Conservation (phyloP, 306 rosid genomes). For the Pyrus communis region DNA sequence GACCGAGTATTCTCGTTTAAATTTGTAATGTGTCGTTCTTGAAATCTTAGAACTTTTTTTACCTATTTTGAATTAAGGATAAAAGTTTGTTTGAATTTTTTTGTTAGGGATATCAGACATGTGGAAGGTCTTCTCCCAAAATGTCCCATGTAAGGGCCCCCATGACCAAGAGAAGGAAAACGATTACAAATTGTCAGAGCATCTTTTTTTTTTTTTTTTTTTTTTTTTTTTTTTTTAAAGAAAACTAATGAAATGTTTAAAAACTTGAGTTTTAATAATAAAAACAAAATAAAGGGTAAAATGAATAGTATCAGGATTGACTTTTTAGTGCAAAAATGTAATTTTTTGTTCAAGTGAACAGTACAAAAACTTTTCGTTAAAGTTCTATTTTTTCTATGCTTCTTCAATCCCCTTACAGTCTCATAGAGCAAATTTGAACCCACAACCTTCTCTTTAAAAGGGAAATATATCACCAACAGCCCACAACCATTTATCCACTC, state of each 20-base stretch:
- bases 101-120: background rate
- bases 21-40: background rate
- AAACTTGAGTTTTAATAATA: too few species aligned
- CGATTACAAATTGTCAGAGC: background rate
- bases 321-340: too few species aligned
- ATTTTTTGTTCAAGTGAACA: too few species aligned
- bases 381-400: background rate
- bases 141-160: background rate
- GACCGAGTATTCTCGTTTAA: too few species aligned
- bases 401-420: background rate
- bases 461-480: background rate
- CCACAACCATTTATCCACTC: too few species aligned
- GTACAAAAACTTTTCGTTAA: too few species aligned
- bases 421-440: background rate
- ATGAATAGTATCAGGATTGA: too few species aligned
- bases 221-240: too few species aligned
- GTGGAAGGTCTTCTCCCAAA: background rate
- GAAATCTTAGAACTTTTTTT: background rate
- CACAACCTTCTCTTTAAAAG: background rate
- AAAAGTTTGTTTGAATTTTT: background rate
- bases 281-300: too few species aligned
- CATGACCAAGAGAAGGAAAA: background rate
- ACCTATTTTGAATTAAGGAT: background rate
- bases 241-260: too few species aligned
- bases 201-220: too few species aligned